Conservation (phyloP, 2,329 filamentous ascomycete species). For the Mollisia scopiformis region DNA sequence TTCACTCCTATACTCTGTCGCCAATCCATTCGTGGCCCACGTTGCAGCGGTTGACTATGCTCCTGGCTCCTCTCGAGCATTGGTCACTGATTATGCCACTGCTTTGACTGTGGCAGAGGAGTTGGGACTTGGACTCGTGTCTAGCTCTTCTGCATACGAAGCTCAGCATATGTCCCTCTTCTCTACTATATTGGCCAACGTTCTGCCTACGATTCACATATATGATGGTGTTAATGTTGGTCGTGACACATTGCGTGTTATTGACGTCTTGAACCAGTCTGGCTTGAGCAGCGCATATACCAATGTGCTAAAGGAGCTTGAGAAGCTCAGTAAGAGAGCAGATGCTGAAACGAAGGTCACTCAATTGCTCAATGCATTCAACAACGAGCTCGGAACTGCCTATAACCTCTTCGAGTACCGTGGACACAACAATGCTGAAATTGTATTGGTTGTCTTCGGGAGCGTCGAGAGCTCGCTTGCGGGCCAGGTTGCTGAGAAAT, state of each 20-base stretch:
- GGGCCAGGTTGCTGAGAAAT: slow-evolving; percentile 74
- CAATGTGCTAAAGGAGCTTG: slow-evolving; percentile 63
- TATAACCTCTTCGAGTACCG: slow-evolving; percentile 95
- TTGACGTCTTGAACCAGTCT: slow-evolving; percentile 77
- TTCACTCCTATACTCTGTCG: slow-evolving; percentile 85
- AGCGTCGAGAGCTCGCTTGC: slow-evolving; percentile 87
- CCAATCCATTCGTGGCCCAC: slow-evolving; percentile 91
- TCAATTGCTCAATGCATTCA: slow-evolving; percentile 74
- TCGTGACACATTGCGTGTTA: slow-evolving; percentile 78
- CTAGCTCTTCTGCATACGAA: slow-evolving; percentile 86
- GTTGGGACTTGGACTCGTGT: slow-evolving; percentile 82
- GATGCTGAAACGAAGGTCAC: slow-evolving; percentile 74
- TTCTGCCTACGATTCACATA: slow-evolving; percentile 83
- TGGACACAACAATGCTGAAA: slow-evolving; percentile 78
- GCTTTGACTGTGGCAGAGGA: slow-evolving; percentile 85
- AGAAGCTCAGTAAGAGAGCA: slow-evolving; percentile 68
- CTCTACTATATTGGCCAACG: slow-evolving; percentile 75
- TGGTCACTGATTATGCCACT: slow-evolving; percentile 86
- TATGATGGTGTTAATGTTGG: slow-evolving; percentile 86
- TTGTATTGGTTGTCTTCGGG: slow-evolving; percentile 89
- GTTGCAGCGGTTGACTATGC: slow-evolving; percentile 88
- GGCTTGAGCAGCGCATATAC: slow-evolving; percentile 72
- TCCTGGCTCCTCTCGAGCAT: slow-evolving; percentile 61
- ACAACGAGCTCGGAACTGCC: slow-evolving; percentile 89
- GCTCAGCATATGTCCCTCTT: slow-evolving; percentile 95